Percentiles rank a stretch among this genome's conserved stretches.
phyloP scores from a whole-genome alignment of 1,284 basidiomycete genomes.

The Ganoderma resinaceum region DNA sequence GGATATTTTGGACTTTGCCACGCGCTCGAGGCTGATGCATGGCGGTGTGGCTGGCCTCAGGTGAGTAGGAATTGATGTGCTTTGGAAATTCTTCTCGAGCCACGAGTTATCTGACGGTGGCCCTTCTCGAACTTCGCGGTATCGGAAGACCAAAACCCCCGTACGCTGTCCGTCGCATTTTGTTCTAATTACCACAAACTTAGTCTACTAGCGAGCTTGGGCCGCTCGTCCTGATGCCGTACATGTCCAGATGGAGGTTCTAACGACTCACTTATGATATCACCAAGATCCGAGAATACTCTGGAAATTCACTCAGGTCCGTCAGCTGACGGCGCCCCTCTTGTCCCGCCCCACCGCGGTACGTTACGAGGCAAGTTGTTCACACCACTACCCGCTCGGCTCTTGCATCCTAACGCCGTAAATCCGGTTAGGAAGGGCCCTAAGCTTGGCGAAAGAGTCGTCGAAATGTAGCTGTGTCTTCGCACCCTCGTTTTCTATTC shows the following conservation, averaged over 20 bases:
- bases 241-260: background rate
- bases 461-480: background rate
- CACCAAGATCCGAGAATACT: background rate
- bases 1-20: background rate
- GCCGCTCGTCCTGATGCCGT: background rate
- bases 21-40: background rate
- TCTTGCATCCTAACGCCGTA: background rate
- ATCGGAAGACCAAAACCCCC: background rate
- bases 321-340: background rate
- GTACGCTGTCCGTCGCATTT: background rate
- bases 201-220: background rate
- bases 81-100: background rate
- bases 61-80: background rate
- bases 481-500: background rate
- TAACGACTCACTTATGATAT: background rate
- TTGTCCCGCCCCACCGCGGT: background rate
- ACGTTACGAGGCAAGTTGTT: background rate
- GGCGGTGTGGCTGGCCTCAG: background rate
- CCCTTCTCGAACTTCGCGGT: background rate
- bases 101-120: background rate
- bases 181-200: background rate
- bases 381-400: background rate
- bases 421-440: background rate
- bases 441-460: background rate
- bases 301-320: background rate